Evolutionary conservation across 2,329 filamentous ascomycete species (phyloP).

Genomic region (Fusarium sulawesiense): DNA sequence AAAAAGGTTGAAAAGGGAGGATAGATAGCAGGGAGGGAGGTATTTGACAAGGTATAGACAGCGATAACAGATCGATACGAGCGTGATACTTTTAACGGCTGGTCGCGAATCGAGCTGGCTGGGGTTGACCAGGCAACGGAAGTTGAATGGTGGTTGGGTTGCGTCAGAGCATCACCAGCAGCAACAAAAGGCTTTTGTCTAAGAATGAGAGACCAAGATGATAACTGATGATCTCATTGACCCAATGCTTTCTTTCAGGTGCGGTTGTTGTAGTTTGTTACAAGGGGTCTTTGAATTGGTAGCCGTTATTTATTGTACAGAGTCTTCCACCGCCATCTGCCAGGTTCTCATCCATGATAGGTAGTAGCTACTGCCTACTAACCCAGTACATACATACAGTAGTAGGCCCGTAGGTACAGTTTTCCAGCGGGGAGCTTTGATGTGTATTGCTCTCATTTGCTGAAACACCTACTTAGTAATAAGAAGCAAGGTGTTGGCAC

Average conservation of each 20-base stretch:
- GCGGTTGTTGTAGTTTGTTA: not conserved
- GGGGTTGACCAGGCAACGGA: constrained; percentile 47
- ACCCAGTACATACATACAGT: not conserved
- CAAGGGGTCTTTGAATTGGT: constrained; percentile 1
- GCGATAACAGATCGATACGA: constrained; percentile 12
- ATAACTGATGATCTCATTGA: constrained; percentile 26
- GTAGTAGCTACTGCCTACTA: not conserved
- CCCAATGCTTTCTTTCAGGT: not conserved
- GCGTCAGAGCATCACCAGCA: constrained; percentile 40
- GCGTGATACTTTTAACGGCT: constrained; percentile 30
- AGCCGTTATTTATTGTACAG: constrained; percentile 25
- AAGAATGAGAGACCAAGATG: constrained; percentile 11
- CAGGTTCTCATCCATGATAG: constrained; percentile 4
- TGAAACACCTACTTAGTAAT: constrained; percentile 18
- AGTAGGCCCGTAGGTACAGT: constrained; percentile 8
- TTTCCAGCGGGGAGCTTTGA: constrained; percentile 37
- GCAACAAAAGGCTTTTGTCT: constrained; percentile 35
- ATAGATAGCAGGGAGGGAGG: constrained; percentile 10
- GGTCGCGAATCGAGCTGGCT: constrained; percentile 28
- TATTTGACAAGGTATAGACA: constrained; percentile 8
- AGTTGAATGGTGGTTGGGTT: constrained; percentile 22
- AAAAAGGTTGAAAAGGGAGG: not conserved
- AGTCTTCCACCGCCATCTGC: constrained; percentile 26
- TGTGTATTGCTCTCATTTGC: constrained; percentile 47
- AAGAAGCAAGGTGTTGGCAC: not conserved